Base-by-base conservation (phyloP, 495 filamentous ascomycete genomes). In the Jackrogersella multiformis region DNA sequence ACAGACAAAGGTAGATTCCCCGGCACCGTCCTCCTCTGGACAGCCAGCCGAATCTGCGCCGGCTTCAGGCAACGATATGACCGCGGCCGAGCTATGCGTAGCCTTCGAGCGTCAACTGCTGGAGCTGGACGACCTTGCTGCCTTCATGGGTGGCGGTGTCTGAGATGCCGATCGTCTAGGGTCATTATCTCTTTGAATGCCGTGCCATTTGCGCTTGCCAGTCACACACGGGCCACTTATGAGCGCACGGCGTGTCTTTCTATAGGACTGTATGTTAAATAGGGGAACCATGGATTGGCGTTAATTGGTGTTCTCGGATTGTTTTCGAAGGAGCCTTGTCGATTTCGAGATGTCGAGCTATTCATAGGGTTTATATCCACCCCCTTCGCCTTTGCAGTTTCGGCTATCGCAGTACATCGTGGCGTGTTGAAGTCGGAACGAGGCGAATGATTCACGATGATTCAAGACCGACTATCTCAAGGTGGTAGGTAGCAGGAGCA, bases 131-230 rank as follows among this genome's bases (percentile, higher is more conserved):
- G 81, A 84, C 56, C 73, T 84, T 9, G 81, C 81, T 26, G 81
- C 81, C 5, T 84, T 84, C 34, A 83, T 84, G 81, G 81, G 81
- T 5, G 81, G 81, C 23, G 81, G 81, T 44, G 81, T 84, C 61
- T 84, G 52, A 79, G 58, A 34, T 41, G 30, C 28, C 16, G 24
- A 39, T 10, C 36, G 30, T 38, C n/a, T 26, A 9, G 30, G 10
- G 13, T 42, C 26, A 10, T 20, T 56, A 60, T 49, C 16, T 23
- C 55, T 49, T 49, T 10, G n/a, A 53, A 58, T 21, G 35, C 49
- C 51, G 36, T 57, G 66, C 48, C 41, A 64, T 55, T 42, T 57
- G 35, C 41, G 16, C 55, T 39, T 59, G 12, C 38, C 20, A 46
- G 42, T 35, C 26, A 36, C 13, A 28, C 36, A 28, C 18, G 44